Conservation (phyloP, 495 filamentous ascomycete genomes). For the Apiosordaria backusii region DNA sequence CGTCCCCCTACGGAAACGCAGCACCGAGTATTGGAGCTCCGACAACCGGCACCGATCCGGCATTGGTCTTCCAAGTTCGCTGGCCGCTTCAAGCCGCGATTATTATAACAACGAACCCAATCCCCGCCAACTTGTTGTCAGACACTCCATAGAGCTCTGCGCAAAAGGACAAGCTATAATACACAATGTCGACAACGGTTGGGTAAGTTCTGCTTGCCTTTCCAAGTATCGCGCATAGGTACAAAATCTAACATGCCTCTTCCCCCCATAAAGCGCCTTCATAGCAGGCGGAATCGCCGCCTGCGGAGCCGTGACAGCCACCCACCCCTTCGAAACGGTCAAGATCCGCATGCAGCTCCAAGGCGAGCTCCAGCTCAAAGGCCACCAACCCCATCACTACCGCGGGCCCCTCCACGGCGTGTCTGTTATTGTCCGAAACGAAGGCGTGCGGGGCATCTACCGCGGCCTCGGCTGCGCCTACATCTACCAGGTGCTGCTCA, state of each 20-base stretch:
- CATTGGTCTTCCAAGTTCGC: slow-evolving; percentile 8
- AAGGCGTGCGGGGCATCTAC: slow-evolving; percentile 81
- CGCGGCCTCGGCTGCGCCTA: slow-evolving; percentile 90
- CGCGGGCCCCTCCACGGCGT: slow-evolving; percentile 90
- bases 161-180: background rate
- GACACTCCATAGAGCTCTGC: background rate
- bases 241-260: slow-evolving; percentile 16
- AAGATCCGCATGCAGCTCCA: slow-evolving; percentile 99
- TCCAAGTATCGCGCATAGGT: slow-evolving; percentile 7
- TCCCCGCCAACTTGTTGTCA: background rate
- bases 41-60: slow-evolving; percentile 11
- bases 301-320: slow-evolving; percentile 95
- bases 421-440: slow-evolving; percentile 84
- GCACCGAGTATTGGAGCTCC: background rate
- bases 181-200: slow-evolving; percentile 45
- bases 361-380: slow-evolving; percentile 87
- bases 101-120: background rate
- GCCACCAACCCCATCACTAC: slow-evolving; percentile 80
- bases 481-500: slow-evolving; percentile 94
- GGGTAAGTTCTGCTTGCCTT: slow-evolving; percentile 32
- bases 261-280: slow-evolving; percentile 56
- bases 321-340: slow-evolving; percentile 96
- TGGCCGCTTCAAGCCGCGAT: background rate
- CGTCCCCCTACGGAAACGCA: background rate
- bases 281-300: slow-evolving; percentile 94